Base-by-base conservation (phyloP, 2,329 filamentous ascomycete species). In the Penicillium sp. region DNA sequence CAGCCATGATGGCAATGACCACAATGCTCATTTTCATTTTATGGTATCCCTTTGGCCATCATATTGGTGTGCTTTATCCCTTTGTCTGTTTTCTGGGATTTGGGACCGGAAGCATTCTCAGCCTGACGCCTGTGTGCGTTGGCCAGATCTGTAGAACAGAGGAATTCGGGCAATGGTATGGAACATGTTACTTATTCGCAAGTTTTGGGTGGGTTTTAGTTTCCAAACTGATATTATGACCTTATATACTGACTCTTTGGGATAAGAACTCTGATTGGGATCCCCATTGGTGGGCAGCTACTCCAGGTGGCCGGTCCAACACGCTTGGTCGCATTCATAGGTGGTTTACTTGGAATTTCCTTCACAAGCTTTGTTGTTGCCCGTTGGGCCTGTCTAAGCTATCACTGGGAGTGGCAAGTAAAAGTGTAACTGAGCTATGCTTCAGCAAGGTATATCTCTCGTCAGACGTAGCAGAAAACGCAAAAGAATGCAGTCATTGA, bases 41-140 rank as follows among this genome's bases (percentile, higher is more conserved):
- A 19, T 54, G 52, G 52, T 54, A 54, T 42, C 52, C 52, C n/a
- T 54, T 54, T 39, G 52, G 52, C 5, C 23, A 54, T 14, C 25
- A 54, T 21, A 13, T 54, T 31, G 52, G 52, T 31, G 52, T 54
- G 13, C 16, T 54, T 10, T 54, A 54, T 31, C 31, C 52, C 1
- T 54, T 54, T n/a, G 21, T 35, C 27, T 31, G 25, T 11, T 19
- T 48, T 3, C 37, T 54, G 31, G 52, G 52, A 23, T 54, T 54
- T 27, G 52, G 52, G 14, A 54, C 52, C 11, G 52, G 52, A 25
- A 46, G 42, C 19, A 54, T 54, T 29, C 52, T 54, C 21, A 47
- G 52, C 23, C 25, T 54, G 2, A 48, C 46, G 3, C 52, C 52
- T 48, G 52, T 54, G 13, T 54, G 52, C 31, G 26, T 54, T 16